A percentile compares a stretch with the other conserved stretches of the same genome.
Conservation (phyloP, 2,329 filamentous ascomycete species). For the Hymenoscyphus linearis region DNA sequence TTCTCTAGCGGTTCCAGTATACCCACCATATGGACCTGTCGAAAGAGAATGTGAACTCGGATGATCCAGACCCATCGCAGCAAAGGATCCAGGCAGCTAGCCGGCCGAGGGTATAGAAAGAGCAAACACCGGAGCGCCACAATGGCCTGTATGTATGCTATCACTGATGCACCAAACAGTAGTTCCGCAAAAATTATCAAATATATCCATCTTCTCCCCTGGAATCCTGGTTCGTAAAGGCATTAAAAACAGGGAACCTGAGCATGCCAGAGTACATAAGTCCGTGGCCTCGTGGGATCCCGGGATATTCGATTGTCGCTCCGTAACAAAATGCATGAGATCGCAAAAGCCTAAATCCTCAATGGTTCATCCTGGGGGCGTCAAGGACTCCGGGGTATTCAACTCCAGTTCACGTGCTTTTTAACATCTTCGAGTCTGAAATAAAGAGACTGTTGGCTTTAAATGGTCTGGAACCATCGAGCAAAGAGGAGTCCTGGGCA, state of each 20-base stretch:
- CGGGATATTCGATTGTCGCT: slow-evolving; percentile 18
- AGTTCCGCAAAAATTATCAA: slow-evolving; percentile 19
- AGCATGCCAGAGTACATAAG: slow-evolving; percentile 18
- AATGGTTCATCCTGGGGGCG: slow-evolving; percentile 4
- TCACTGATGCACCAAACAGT: slow-evolving; percentile 31
- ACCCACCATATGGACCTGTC: slow-evolving; percentile 20
- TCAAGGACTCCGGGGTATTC: slow-evolving; percentile 15
- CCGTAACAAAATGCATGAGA: slow-evolving; percentile 11
- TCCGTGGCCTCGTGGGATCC: slow-evolving; percentile 11
- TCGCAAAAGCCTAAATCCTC: background rate
- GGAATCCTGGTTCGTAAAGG: slow-evolving; percentile 25
- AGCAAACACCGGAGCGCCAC: slow-evolving; percentile 25
- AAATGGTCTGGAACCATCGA: slow-evolving; percentile 4
- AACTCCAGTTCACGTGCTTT: slow-evolving; percentile 20
- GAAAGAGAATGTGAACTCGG: slow-evolving; percentile 9
- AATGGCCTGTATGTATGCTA: slow-evolving; percentile 31
- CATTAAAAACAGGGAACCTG: slow-evolving; percentile 23
- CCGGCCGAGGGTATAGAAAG: slow-evolving; percentile 19
- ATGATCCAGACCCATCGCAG: slow-evolving; percentile 20
- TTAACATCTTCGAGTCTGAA: slow-evolving; percentile 18
- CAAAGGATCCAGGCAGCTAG: slow-evolving; percentile 30
- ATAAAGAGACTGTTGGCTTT: slow-evolving; percentile 9
- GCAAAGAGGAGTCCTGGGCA: slow-evolving; percentile 8
- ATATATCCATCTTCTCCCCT: slow-evolving; percentile 19
- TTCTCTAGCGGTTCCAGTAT: slow-evolving; percentile 16